Base-by-base conservation (phyloP, 129 eudicot genomes). In the Pseudognaphalium luteoalbum region DNA sequence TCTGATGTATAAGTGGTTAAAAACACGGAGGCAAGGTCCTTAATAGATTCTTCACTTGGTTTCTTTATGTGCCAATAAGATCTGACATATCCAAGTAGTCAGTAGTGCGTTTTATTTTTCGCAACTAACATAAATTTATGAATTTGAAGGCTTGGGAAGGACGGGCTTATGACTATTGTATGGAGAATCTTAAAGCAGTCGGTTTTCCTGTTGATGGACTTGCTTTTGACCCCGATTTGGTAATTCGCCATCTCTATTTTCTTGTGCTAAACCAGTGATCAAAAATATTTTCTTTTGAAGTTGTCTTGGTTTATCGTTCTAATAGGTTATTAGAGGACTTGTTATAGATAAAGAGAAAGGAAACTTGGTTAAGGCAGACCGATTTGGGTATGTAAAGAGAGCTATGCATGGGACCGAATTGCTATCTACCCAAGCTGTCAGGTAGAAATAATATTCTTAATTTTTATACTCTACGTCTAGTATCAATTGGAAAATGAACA, bases 201-300 rank as follows among this genome's bases (percentile, higher is more conserved):
- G 98, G 98, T 39, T 93, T 91, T 81, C 98, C 98, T 72, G 97
- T 93, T 84, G 98, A 88, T 81, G 97, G 97, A 57, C 98, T 93
- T 80, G 83, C 97, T 71, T 93, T 93, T 81, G 98, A 93, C 78
- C 98, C 98, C 7, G 96, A 91, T 20, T 74, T 93, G 97, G 98
- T 93, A 77, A 82, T 64, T 73, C 66, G 14, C 59, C 21, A 33
- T 70, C 25, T 77, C 16, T 52, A 21, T 5, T n/a, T 66, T 52
- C 25, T 71, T 16, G 37, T 34, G 59, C 62, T 61, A 70, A 16
- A 71, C 14, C 15, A 19, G 68, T 37, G 56, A 70, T 84, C 16
- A 69, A 73, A 22, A 32, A 54, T 52, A 2, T 61, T 19, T 20
- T 56, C 1, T 35, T 66, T 34, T 71, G 7, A 71, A 66, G 7